Evolutionary conservation across 2,329 filamentous ascomycete genomes (phyloP).

Genomic region (Colletotrichum tropicicola): DNA sequence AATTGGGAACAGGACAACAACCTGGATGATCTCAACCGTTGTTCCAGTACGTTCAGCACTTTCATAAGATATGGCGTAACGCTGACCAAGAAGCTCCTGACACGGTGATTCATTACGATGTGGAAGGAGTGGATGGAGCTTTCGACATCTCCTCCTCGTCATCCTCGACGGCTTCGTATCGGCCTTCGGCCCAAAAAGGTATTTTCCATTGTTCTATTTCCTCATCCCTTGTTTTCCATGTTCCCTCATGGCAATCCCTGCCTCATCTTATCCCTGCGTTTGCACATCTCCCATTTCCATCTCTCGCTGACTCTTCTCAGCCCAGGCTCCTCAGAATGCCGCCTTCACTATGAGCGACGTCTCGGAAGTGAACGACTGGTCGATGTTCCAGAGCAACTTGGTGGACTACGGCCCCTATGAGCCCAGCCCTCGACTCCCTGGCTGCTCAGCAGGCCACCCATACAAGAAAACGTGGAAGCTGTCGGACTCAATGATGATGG

Average conservation of each 20-base stretch:
- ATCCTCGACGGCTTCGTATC: constrained; percentile 8
- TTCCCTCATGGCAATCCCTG: neutral
- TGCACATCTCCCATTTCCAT: neutral
- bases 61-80: neutral
- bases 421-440: constrained; percentile 17
- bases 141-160: neutral
- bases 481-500: constrained; percentile 38
- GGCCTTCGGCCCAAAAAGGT: neutral
- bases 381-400: constrained; percentile 23
- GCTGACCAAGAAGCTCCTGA: constrained; percentile 14
- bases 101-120: constrained; percentile 14
- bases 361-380: constrained; percentile 19
- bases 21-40: constrained; percentile 9
- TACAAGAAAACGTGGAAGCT: constrained; percentile 32
- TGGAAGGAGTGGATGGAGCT: neutral
- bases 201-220: neutral
- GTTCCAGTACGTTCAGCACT: constrained; percentile 9
- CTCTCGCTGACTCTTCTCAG: neutral
- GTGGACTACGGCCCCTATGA: constrained; percentile 18
- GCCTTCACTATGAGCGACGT: neutral
- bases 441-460: constrained; percentile 25
- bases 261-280: neutral
- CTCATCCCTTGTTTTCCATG: neutral
- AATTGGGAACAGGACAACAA: constrained; percentile 29
- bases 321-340: neutral